Conservation (phyloP, 257 asterid species). For the Anisodus acutangulus region DNA sequence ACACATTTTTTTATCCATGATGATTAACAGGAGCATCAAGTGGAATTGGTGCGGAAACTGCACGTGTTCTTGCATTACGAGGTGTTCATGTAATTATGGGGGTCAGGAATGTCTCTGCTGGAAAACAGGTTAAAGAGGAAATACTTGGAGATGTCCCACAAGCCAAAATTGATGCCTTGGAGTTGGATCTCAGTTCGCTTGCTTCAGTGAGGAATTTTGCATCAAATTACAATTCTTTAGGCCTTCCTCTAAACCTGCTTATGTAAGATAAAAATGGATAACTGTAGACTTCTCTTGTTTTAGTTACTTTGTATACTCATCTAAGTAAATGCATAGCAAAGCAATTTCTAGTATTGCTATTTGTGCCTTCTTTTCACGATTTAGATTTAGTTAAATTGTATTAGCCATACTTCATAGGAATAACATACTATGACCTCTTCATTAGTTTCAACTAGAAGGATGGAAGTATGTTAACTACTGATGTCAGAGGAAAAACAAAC, state of each 20-base stretch:
- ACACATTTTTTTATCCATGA: background rate
- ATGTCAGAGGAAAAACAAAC: background rate
- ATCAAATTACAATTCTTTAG: conserved; percentile 58
- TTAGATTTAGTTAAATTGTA: background rate
- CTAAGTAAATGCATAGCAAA: background rate
- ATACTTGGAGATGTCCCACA: conserved; percentile 58
- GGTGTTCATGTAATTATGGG: conserved; percentile 83
- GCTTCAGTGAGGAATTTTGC: conserved; percentile 75
- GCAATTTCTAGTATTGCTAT: background rate
- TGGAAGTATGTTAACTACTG: background rate
- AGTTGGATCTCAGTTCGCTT: conserved; percentile 77
- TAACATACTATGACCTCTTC: background rate
- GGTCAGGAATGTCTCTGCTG: conserved; percentile 63
- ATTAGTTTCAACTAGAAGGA: background rate
- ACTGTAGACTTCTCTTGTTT: conserved; percentile 28
- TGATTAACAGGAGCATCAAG: conserved; percentile 74
- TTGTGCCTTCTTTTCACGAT: background rate
- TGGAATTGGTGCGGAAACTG: conserved; percentile 89
- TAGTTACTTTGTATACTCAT: background rate
- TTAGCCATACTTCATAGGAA: background rate
- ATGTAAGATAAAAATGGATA: conserved; percentile 51
- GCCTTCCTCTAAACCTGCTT: conserved; percentile 71
- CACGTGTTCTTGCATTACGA: conserved; percentile 84
- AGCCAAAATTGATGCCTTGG: conserved; percentile 76
- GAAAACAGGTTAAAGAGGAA: conserved; percentile 56